Evolutionary conservation across 1,139 yeast species (phyloP).

Genomic region (Kluyveromyces marxianus): DNA sequence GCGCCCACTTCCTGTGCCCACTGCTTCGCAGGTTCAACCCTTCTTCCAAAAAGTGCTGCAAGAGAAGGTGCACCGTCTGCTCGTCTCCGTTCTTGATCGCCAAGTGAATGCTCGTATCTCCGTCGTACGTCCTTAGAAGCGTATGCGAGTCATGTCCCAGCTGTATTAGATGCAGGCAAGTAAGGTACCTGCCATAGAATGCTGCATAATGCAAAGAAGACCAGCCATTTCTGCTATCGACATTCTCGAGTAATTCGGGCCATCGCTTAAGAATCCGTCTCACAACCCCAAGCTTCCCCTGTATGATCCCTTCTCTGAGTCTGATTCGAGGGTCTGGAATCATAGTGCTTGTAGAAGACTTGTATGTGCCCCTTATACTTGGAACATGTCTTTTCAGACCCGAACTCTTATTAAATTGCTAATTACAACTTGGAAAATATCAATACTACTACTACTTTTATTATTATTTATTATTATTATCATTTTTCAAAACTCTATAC

Average conservation of each 20-base stretch:
- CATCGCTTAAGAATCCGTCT: conserved; percentile 61
- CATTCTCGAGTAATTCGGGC: conserved; percentile 71
- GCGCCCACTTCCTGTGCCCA: conserved; percentile 43
- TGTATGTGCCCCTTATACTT: not conserved
- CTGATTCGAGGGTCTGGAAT: conserved; percentile 60
- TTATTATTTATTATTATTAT: no score
- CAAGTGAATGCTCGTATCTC: conserved; percentile 69
- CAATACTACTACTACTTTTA: no score
- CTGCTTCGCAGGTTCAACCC: conserved; percentile 39
- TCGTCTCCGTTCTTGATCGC: conserved; percentile 63
- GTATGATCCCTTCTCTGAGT: conserved; percentile 64
- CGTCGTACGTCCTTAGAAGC: conserved; percentile 51
- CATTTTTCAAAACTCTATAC: no score
- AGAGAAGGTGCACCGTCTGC: conserved; percentile 71
- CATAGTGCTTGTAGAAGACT: conserved; percentile 17
- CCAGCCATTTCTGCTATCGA: conserved; percentile 78
- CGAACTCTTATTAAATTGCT: no score
- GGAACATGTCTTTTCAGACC: not conserved
- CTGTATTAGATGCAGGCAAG: conserved; percentile 55
- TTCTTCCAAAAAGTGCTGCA: conserved; percentile 71
- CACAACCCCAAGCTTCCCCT: conserved; percentile 67
- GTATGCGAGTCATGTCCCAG: conserved; percentile 45
- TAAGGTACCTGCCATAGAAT: conserved; percentile 67
- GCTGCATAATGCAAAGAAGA: conserved; percentile 83
- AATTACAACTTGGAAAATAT: no score